A percentile compares a stretch with the other conserved stretches of the same genome.
Conservation (phyloP, 768 basidiomycete species). For the Russula sp. region DNA sequence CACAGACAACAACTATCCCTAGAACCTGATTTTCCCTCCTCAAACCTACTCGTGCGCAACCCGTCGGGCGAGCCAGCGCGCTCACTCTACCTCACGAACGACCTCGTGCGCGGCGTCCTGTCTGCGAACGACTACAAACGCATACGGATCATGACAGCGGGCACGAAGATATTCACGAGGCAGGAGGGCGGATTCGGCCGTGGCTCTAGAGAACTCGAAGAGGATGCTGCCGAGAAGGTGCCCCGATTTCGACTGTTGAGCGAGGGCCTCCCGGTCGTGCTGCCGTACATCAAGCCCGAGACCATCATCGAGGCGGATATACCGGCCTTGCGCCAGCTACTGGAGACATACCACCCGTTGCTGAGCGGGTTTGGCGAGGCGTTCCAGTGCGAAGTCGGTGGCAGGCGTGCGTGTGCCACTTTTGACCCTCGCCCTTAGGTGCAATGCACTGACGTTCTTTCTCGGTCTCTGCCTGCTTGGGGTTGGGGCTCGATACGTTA, state of each 20-base stretch:
- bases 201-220: neutral
- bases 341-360: constrained; percentile 77
- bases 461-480: neutral
- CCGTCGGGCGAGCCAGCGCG: constrained; percentile 63
- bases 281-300: constrained; percentile 69
- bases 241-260: constrained; percentile 68
- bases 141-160: constrained; percentile 84
- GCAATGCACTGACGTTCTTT: neutral
- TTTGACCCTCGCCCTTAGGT: neutral
- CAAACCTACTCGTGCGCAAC: constrained; percentile 83
- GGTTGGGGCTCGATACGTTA: constrained; percentile 25
- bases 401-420: constrained; percentile 38
- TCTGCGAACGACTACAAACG: constrained; percentile 74
- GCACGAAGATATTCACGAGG: constrained; percentile 87
- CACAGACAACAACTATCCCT: constrained; percentile 67
- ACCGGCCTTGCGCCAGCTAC: constrained; percentile 51
- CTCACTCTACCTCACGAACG: constrained; percentile 83
- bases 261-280: constrained; percentile 76
- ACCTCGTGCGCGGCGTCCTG: constrained; percentile 75
- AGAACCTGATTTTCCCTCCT: constrained; percentile 57
- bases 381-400: constrained; percentile 48
- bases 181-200: constrained; percentile 55
- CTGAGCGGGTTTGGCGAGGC: constrained; percentile 53
- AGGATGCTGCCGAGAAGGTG: constrained; percentile 8
- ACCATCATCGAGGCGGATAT: constrained; percentile 56